Evolutionary conservation across 108 stramenopile species (phyloP).

Genomic region (Cyclotella cryptica): DNA sequence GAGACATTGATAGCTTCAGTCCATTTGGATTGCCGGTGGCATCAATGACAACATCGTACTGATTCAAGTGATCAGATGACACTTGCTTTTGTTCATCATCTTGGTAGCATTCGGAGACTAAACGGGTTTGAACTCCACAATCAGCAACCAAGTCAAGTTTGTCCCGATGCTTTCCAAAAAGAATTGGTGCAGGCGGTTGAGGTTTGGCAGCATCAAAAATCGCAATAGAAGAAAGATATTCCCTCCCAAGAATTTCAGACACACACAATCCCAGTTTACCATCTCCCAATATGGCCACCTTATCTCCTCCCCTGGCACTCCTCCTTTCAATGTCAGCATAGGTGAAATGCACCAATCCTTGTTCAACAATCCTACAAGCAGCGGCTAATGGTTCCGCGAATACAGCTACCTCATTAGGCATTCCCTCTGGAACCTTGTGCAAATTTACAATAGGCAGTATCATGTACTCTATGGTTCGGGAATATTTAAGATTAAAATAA

Average conservation of each 20-base stretch:
- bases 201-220: too few relatives aligned
- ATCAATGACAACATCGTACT: slow-evolving; percentile 81
- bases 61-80: slow-evolving; percentile 36
- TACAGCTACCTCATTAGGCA: slow-evolving; percentile 71
- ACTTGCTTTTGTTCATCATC: slow-evolving; percentile 48
- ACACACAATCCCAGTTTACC: slow-evolving; percentile 82
- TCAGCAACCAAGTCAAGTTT: slow-evolving; percentile 69
- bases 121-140: slow-evolving; percentile 50
- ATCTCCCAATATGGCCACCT: slow-evolving; percentile 79
- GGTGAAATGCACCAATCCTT: slow-evolving; percentile 54
- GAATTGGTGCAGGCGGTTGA: slow-evolving; percentile 44
- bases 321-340: slow-evolving; percentile 17
- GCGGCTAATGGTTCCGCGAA: slow-evolving; percentile 86
- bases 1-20: slow-evolving; percentile 54
- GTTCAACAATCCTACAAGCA: slow-evolving; percentile 81
- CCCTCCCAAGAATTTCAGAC: slow-evolving; percentile 77
- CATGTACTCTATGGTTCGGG: slow-evolving; percentile 55
- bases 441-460: slow-evolving; percentile 71
- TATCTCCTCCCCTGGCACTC: slow-evolving; percentile 43
- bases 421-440: slow-evolving; percentile 60
- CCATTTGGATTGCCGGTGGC: slow-evolving; percentile 78
- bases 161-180: slow-evolving; percentile 78
- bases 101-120: slow-evolving; percentile 57
- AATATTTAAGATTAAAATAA: background rate
- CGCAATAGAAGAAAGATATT: slow-evolving; percentile 35